Percentiles rank a stretch among this genome's conserved stretches.
Conservation (phyloP, 345 rosid species). For the Eucalyptus sp. region DNA sequence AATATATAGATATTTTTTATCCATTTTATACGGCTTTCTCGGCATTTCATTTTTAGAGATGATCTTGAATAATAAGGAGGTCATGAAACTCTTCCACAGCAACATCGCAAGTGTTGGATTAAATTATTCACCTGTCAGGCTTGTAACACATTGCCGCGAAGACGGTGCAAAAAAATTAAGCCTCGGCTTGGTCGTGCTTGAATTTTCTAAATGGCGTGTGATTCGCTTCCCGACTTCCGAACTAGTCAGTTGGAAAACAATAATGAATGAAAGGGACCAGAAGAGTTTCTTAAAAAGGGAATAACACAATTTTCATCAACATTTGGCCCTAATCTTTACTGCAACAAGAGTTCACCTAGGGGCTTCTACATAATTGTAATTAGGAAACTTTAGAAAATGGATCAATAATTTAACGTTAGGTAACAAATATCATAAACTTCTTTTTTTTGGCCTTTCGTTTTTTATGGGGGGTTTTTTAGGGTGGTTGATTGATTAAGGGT, state of each 20-base stretch:
- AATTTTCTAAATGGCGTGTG: not conserved
- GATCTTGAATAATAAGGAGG: not conserved
- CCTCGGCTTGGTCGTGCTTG: not conserved
- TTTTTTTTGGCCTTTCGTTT: too few relatives aligned
- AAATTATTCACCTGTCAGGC: not conserved
- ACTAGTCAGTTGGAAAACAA: not conserved
- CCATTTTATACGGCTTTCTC: not conserved
- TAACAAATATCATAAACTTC: not conserved
- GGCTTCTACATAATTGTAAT: not conserved
- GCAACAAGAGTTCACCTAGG: not conserved
- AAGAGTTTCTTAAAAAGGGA: not conserved
- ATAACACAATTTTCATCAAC: not conserved
- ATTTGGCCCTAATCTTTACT: not conserved
- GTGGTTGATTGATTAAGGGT: too few relatives aligned
- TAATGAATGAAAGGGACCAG: not conserved
- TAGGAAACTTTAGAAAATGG: not conserved
- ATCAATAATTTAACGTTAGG: not conserved
- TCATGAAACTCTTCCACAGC: not conserved
- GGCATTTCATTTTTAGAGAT: not conserved
- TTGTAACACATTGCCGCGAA: not conserved
- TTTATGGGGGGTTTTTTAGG: too few relatives aligned
- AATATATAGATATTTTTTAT: too few relatives aligned
- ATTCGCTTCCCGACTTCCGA: not conserved
- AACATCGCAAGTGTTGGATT: not conserved
- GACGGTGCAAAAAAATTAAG: not conserved